These are phyloP conservation scores for Mycena kentingensis DNA, from an alignment of 768 basidiomycete genomes.

Conservation along the genomic window DNA sequence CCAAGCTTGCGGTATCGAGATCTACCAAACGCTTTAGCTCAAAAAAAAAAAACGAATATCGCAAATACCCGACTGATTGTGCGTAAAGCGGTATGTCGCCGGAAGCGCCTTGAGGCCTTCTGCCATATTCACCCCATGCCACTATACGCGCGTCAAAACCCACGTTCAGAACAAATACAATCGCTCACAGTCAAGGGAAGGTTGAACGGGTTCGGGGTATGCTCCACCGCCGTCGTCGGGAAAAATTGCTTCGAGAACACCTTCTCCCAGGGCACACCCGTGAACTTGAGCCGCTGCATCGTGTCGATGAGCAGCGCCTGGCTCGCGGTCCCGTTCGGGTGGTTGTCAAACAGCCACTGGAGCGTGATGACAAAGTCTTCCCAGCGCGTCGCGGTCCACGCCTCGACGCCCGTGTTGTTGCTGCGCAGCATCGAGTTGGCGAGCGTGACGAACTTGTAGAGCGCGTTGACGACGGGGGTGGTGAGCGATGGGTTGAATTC, in stretches of 20 bases:
- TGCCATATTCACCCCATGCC: conserved; percentile 63
- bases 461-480: conserved; percentile 45
- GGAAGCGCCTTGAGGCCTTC: conserved; percentile 59
- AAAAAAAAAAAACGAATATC: not conserved
- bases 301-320: conserved; percentile 52
- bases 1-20: conserved; percentile 48
- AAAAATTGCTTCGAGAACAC: conserved; percentile 53
- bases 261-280: conserved; percentile 56
- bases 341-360: conserved; percentile 60
- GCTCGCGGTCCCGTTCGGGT: conserved; percentile 45
- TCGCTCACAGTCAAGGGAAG: conserved; percentile 37
- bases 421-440: conserved; percentile 53
- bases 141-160: conserved; percentile 32
- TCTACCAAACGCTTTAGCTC: conserved; percentile 31
- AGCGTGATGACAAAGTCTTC: conserved; percentile 58
- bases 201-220: conserved; percentile 48
- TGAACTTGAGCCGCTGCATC: conserved; percentile 53
- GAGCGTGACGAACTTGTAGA: conserved; percentile 54
- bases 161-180: not conserved
- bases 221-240: conserved; percentile 43
- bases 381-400: conserved; percentile 58
- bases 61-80: conserved; percentile 52
- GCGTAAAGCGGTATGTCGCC: conserved; percentile 55
- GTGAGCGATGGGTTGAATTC: conserved; percentile 48
- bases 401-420: conserved; percentile 48